These are phyloP conservation scores for Vicia sativa DNA, from an alignment of 306 rosid species.

Conservation along the genomic window DNA sequence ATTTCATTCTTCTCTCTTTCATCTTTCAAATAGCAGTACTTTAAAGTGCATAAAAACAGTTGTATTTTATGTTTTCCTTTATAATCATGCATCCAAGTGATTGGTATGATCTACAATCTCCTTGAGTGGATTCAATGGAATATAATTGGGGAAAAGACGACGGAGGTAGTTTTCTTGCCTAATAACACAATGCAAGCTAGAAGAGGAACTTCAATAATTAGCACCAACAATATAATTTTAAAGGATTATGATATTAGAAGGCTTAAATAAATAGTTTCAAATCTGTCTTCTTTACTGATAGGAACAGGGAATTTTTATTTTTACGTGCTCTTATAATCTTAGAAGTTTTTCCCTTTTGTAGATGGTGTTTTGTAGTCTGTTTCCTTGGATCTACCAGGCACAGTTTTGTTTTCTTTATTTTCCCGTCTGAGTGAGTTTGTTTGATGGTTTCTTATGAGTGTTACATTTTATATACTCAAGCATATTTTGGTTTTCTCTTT, in stretches of 20 bases:
- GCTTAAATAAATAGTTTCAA: background rate
- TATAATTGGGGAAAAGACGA: background rate
- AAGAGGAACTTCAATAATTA: too few relatives aligned
- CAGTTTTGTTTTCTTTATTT: constrained; percentile 1
- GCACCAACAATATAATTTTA: constrained; percentile 1
- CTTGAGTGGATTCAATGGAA: background rate
- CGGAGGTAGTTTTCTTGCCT: background rate
- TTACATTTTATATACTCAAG: background rate
- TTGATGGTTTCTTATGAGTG: constrained; percentile 19
- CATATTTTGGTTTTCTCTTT: constrained; percentile 1
- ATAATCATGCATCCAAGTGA: too few relatives aligned
- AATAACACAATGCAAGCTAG: too few relatives aligned
- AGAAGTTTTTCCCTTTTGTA: background rate
- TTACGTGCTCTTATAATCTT: background rate
- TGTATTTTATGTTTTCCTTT: too few relatives aligned
- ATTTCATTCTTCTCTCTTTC: constrained; percentile 6
- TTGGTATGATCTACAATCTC: too few relatives aligned
- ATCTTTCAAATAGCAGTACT: background rate
- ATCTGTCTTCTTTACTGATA: background rate
- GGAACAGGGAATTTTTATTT: background rate
- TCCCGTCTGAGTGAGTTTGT: background rate
- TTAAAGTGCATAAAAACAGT: background rate
- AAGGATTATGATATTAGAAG: background rate
- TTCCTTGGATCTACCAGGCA: background rate
- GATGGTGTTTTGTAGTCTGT: background rate